Base-by-base conservation (phyloP, 345 rosid genomes). In the Populus simonii region DNA sequence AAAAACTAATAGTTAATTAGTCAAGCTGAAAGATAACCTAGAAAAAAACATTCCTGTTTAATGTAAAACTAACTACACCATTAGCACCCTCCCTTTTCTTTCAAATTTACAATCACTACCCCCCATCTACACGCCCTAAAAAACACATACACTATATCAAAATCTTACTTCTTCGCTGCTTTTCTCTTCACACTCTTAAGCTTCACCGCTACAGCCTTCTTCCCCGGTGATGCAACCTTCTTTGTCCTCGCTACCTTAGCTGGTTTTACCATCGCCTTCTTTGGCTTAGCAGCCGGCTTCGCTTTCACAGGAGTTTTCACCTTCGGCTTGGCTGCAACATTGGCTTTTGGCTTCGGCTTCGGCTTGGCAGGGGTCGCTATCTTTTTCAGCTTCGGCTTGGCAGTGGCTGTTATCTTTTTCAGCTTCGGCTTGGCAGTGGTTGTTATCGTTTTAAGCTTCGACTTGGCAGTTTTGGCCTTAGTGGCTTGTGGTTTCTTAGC, bases 91-190 rank as follows among this genome's bases (percentile, higher is more conserved):
- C 77, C 33, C 8, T 63, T 35, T 45, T 16, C 55, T 13, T 36
- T 49, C 67, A 38, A 66, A 73, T 66, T 73, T 79, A 79, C 77
- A 57, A 66, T 9, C 39, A 11, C 47, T 57, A 55, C 23, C 33
- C 55, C 67, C 49, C 17, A 4, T 17, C n/a, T 5, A 20, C 51
- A 41, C 57, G 16, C 12, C 13, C 4, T 0, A 22, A 9, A 47
- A 43, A 43, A 43, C 47, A 43, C 9, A 27, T 18, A 47, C 51
- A 3, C 18, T 13, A 4, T 7, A 39, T 3, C 2, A 5, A 36
- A 29, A 7, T 12, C 39, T 10, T 75, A n/a, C n/a, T 76, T 80
- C 79, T 63, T 79, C 22, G 71, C 36, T n/a, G 62, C 63, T 59
- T 27, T 6, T 23, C 23, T n/a, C 15, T n/a, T 59, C 63, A n/a